Conservation (phyloP, 2,329 filamentous ascomycete species). For the Zarea fungicola region DNA sequence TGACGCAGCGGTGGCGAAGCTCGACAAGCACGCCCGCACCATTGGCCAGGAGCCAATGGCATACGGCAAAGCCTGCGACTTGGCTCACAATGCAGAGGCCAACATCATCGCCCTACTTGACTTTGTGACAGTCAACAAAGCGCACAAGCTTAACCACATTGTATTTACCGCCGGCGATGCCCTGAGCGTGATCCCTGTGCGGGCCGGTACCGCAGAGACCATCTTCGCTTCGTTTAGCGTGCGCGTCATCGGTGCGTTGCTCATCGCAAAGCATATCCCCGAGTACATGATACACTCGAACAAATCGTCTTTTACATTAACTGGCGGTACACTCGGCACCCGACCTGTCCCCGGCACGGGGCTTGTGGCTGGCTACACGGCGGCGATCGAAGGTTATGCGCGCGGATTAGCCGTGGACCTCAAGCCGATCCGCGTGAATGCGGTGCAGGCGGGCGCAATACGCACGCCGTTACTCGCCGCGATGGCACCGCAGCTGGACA, state of each 20-base stretch:
- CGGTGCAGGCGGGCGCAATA: slow-evolving; percentile 51
- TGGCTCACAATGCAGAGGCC: too few species aligned
- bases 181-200: slow-evolving; percentile 23
- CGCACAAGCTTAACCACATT: too few species aligned
- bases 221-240: slow-evolving; percentile 40
- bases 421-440: slow-evolving; percentile 58
- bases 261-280: slow-evolving; percentile 46
- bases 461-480: slow-evolving; percentile 37
- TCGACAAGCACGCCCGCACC: too few species aligned
- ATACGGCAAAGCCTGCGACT: too few species aligned
- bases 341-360: slow-evolving; percentile 48
- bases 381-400: slow-evolving; percentile 48
- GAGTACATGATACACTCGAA: slow-evolving; percentile 37
- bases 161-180: slow-evolving; percentile 53
- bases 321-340: slow-evolving; percentile 46
- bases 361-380: slow-evolving; percentile 41
- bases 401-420: slow-evolving; percentile 57
- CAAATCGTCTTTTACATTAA: slow-evolving; percentile 49
- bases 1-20: background rate
- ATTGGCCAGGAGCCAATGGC: too few species aligned
- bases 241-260: slow-evolving; percentile 44
- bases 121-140: too few species aligned
- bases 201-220: slow-evolving; percentile 34
- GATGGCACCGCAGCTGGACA: slow-evolving; percentile 10
- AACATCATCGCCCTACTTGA: too few species aligned